Conservation (phyloP, 495 filamentous ascomycete genomes). For the Chaetomidium leptoderma region DNA sequence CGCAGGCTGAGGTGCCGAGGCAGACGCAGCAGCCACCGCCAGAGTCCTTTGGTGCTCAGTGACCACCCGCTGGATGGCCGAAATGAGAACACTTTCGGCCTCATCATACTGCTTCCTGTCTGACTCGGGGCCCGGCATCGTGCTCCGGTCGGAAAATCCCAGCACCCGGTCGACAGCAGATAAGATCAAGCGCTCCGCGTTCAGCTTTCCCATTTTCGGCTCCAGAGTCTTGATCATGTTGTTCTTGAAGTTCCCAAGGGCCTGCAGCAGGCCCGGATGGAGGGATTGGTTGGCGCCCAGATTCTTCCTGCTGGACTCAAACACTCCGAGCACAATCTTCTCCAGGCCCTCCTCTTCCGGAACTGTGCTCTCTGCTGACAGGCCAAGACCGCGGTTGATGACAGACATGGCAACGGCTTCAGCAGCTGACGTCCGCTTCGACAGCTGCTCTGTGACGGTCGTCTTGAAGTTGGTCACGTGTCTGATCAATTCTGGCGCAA, state of each 20-base stretch:
- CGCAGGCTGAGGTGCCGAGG: background rate
- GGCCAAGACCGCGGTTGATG: conserved; percentile 32
- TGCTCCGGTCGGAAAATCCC: conserved; percentile 33
- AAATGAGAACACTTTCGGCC: conserved; percentile 32
- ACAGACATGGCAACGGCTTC: conserved; percentile 34
- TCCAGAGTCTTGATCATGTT: conserved; percentile 27
- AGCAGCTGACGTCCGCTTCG: conserved; percentile 17
- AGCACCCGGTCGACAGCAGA: conserved; percentile 38
- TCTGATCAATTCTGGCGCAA: conserved; percentile 28
- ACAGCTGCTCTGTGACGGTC: conserved; percentile 25
- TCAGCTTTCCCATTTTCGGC: conserved; percentile 23
- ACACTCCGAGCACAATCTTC: conserved; percentile 31
- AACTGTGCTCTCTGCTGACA: conserved; percentile 24
- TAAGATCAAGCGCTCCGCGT: conserved; percentile 33
- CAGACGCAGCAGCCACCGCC: conserved; percentile 12
- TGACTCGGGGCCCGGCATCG: conserved; percentile 23
- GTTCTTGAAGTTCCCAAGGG: conserved; percentile 27
- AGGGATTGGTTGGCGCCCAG: conserved; percentile 21
- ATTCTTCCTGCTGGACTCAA: conserved; percentile 24
- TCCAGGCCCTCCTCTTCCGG: conserved; percentile 28
- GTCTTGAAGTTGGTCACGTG: conserved; percentile 31
- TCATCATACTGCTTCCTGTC: conserved; percentile 25
- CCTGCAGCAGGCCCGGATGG: conserved; percentile 26
- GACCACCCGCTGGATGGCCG: conserved; percentile 23
- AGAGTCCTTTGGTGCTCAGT: conserved; percentile 22